These are phyloP conservation scores for Leucosporidium scottii DNA, from an alignment of 768 basidiomycete species.

Conservation along the genomic window DNA sequence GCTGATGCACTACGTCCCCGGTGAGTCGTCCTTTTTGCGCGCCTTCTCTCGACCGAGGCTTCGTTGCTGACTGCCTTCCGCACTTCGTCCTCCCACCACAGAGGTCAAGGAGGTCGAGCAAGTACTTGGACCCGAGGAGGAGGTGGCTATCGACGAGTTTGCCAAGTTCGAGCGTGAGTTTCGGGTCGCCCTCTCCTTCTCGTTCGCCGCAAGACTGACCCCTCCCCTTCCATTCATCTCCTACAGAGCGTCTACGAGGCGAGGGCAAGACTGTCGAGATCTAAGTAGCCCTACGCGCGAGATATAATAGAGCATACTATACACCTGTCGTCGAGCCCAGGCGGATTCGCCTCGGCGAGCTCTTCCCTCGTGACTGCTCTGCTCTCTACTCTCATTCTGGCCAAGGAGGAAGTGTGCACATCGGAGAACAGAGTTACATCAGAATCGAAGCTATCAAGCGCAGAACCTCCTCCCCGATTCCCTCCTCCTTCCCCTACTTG, in stretches of 20 bases:
- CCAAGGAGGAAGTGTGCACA: no score
- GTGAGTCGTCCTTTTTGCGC: slow-evolving; percentile 32
- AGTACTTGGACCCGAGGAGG: slow-evolving; percentile 83
- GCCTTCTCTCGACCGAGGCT: neutral
- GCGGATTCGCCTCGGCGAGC: no score
- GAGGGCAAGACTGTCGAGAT: slow-evolving; percentile 35
- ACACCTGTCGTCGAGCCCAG: no score
- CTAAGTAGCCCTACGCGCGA: neutral
- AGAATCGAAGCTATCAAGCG: no score
- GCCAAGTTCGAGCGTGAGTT: slow-evolving; percentile 53
- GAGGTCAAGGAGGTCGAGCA: slow-evolving; percentile 88
- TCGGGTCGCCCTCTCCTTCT: neutral
- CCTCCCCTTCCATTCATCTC: neutral
- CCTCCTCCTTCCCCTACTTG: no score
- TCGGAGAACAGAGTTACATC: no score
- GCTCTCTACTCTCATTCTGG: no score
- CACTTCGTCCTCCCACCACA: neutral
- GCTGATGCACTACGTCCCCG: slow-evolving; percentile 97
- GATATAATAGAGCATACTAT: no score
- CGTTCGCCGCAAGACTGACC: neutral
- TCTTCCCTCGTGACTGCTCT: no score
- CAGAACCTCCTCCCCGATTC: no score
- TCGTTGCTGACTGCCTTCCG: neutral
- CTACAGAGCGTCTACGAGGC: slow-evolving; percentile 22
- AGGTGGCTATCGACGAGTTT: slow-evolving; percentile 79